Percentiles rank a stretch among this genome's conserved stretches.
These are phyloP conservation scores for Pseudocercospora crystallina DNA, from an alignment of 2,329 filamentous ascomycete genomes.

Conservation along the genomic window DNA sequence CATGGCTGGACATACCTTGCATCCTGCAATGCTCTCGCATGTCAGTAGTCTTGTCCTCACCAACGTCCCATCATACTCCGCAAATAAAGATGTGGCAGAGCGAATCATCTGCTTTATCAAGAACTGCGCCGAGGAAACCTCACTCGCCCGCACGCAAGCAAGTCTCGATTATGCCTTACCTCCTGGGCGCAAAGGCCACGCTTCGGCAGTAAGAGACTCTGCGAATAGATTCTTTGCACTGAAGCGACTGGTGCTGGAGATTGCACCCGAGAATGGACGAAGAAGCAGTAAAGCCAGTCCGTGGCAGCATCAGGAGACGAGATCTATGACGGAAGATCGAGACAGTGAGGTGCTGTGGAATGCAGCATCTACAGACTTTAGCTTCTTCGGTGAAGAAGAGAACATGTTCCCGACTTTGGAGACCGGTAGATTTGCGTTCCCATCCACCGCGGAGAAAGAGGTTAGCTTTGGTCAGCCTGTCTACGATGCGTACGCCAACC, in stretches of 20 bases:
- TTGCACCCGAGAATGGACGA: constrained; percentile 38
- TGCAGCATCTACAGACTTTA: constrained; percentile 59
- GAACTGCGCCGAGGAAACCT: constrained; percentile 56
- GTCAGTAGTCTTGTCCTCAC: constrained; percentile 58
- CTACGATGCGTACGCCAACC: background rate
- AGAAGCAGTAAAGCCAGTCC: constrained; percentile 41
- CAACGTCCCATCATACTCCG: constrained; percentile 47
- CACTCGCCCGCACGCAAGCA: constrained; percentile 54
- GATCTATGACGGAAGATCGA: constrained; percentile 58
- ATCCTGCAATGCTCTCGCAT: constrained; percentile 57
- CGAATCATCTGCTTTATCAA: constrained; percentile 56
- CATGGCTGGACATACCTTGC: constrained; percentile 38
- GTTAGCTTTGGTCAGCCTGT: constrained; percentile 19
- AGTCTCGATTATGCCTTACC: constrained; percentile 58
- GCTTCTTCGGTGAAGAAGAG: constrained; percentile 57
- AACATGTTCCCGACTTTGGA: constrained; percentile 29
- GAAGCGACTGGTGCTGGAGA: constrained; percentile 57
- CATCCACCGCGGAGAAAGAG: constrained; percentile 25
- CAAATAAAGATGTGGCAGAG: constrained; percentile 42
- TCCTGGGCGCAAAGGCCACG: constrained; percentile 53
- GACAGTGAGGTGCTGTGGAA: constrained; percentile 62
- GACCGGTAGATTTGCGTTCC: constrained; percentile 18
- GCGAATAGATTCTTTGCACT: constrained; percentile 51
- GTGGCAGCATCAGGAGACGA: constrained; percentile 47
- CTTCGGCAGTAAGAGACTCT: constrained; percentile 46